phyloP scores from a whole-genome alignment of 2,329 filamentous ascomycete genomes.

The Tolypocladium guangdongense region DNA sequence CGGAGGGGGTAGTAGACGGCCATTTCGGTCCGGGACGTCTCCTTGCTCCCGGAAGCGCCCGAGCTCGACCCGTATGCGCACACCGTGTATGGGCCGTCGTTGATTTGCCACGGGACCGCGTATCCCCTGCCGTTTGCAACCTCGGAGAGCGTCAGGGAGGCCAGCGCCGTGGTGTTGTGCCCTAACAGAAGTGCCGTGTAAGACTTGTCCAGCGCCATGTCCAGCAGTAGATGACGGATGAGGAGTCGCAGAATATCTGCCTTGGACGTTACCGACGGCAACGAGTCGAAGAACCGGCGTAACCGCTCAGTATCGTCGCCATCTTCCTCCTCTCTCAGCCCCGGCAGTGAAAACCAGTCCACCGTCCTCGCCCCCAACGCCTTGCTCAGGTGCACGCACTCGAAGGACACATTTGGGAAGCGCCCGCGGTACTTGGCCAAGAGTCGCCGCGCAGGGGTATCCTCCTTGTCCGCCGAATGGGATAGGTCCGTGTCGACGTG shows the following conservation, averaged over 20 bases:
- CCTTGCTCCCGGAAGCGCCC: constrained; percentile 7
- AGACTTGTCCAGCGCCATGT: constrained; percentile 44
- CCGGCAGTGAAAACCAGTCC: constrained; percentile 39
- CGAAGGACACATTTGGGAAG: constrained; percentile 59
- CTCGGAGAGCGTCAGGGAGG: constrained; percentile 74
- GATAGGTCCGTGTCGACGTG: constrained; percentile 38
- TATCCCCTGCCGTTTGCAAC: constrained; percentile 87
- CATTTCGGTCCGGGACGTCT: constrained; percentile 14
- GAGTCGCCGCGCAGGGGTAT: constrained; percentile 29
- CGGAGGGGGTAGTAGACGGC: constrained; percentile 68
- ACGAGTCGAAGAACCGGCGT: constrained; percentile 41
- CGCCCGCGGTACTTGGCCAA: constrained; percentile 40
- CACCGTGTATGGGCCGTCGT: constrained; percentile 51
- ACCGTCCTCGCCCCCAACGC: constrained; percentile 42
- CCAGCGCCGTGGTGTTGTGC: constrained; percentile 77
- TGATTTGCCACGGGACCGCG: constrained; percentile 68
- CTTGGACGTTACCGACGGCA: constrained; percentile 65
- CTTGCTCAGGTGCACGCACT: constrained; percentile 50
- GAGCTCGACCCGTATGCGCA: constrained; percentile 17
- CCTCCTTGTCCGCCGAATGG: constrained; percentile 5
- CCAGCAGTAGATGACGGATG: constrained; percentile 58
- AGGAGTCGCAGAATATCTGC: constrained; percentile 64
- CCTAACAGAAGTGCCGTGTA: constrained; percentile 72
- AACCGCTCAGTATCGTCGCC: constrained; percentile 32
- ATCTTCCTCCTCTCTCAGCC: constrained; percentile 7